Evolutionary conservation across 805 yeast genomes (phyloP).

Genomic region (Kuraishia ogatae): DNA sequence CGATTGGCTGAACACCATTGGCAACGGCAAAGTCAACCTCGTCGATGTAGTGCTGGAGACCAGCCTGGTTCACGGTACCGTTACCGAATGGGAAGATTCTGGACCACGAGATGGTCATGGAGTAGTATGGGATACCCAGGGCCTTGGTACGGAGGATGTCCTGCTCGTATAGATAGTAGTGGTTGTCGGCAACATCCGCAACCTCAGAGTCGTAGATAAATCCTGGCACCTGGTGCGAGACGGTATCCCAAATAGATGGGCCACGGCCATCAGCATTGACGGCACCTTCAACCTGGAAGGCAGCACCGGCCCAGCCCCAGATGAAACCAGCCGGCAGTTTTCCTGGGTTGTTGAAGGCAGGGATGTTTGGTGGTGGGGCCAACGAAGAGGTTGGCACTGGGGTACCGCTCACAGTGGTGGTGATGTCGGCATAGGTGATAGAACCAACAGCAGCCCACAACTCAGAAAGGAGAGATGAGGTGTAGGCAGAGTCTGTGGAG

Average conservation of each 20-base stretch:
- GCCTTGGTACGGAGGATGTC: conserved; percentile 23
- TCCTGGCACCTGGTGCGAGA: conserved; percentile 6
- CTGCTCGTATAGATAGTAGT: conserved; percentile 24
- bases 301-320: conserved; percentile 25
- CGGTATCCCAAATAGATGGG: conserved; percentile 21
- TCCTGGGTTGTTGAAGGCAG: conserved; percentile 2
- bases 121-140: conserved; percentile 23
- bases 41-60: conserved; percentile 21
- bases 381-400: conserved; percentile 5
- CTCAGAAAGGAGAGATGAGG: background rate
- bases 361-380: conserved; percentile 6
- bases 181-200: conserved; percentile 20
- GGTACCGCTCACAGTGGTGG: conserved; percentile 6
- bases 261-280: conserved; percentile 23
- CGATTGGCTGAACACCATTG: conserved; percentile 14
- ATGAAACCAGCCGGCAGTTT: conserved; percentile 9
- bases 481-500: background rate
- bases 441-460: conserved; percentile 4
- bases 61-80: conserved; percentile 10
- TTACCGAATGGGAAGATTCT: conserved; percentile 22
- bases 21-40: conserved; percentile 19
- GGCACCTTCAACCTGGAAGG: conserved; percentile 29
- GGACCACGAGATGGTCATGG: conserved; percentile 26
- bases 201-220: conserved; percentile 9
- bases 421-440: conserved; percentile 5